Evolutionary conservation across 306 rosid species (phyloP).

Genomic region (Potentilla sterilis): DNA sequence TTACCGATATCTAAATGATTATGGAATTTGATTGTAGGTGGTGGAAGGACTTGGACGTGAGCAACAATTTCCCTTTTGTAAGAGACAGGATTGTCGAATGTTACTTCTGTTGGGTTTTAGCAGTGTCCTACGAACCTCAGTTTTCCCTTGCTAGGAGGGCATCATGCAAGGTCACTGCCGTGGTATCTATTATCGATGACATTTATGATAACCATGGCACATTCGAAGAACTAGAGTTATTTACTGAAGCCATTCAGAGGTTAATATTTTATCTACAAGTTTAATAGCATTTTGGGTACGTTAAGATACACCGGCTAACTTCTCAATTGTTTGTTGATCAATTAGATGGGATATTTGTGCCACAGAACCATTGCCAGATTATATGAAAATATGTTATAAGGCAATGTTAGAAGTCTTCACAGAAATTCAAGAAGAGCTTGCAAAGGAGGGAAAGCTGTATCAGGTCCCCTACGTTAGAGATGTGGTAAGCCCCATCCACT

Average conservation of each 20-base stretch:
- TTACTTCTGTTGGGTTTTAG: background rate
- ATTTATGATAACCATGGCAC: background rate
- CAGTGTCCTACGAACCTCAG: background rate
- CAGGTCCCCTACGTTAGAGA: background rate
- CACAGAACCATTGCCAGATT: background rate
- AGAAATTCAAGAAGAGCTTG: background rate
- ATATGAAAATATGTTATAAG: background rate
- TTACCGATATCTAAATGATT: background rate
- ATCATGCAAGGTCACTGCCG: background rate
- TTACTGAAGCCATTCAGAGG: background rate
- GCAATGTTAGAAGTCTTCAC: background rate
- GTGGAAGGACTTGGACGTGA: background rate
- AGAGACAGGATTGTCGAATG: background rate
- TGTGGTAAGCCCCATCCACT: background rate
- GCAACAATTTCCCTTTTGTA: background rate
- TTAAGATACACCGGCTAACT: too few relatives aligned
- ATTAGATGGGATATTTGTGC: background rate
- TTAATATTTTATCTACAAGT: too few relatives aligned
- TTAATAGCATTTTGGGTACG: too few relatives aligned
- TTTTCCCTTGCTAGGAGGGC: background rate
- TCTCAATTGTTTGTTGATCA: too few relatives aligned
- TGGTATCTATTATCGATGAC: background rate
- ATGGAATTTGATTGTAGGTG: background rate
- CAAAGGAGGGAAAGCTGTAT: background rate
- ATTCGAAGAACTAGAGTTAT: background rate